Evolutionary conservation across 2,329 filamentous ascomycete genomes (phyloP).

Genomic region (Rutstroemia sydowiana): DNA sequence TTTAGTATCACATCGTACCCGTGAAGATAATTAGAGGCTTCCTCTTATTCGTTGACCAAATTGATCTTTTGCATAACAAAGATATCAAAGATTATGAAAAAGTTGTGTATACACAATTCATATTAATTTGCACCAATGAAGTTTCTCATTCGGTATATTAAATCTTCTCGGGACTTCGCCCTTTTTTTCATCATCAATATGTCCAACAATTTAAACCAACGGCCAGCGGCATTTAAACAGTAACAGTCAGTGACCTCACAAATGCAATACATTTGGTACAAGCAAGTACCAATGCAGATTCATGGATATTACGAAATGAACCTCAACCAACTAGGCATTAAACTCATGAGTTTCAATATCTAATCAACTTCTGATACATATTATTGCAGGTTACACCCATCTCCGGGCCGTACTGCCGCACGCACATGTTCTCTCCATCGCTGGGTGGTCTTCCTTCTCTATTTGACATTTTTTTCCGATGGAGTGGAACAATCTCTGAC

Average conservation of each 20-base stretch:
- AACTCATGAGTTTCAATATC: no score
- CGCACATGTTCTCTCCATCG: neutral
- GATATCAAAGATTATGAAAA: neutral
- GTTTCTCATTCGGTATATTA: neutral
- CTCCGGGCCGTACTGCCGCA: neutral
- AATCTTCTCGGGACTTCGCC: neutral
- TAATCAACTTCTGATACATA: neutral
- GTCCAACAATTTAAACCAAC: neutral
- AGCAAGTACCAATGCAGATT: no score
- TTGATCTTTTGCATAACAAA: neutral
- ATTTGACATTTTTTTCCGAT: neutral
- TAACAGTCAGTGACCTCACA: no score
- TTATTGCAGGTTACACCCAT: neutral
- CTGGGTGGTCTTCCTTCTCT: neutral
- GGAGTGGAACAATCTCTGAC: constrained; percentile 5
- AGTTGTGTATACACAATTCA: no score
- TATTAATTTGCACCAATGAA: neutral
- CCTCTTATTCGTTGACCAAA: neutral
- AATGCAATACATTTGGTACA: no score
- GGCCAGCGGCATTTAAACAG: neutral
- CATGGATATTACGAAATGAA: no score
- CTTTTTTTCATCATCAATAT: neutral
- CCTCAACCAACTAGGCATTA: no score
- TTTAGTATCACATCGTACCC: constrained; percentile 5
- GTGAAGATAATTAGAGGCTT: neutral